These are phyloP conservation scores for Rhexocercosporidium sp. DNA, from an alignment of 2,329 filamentous ascomycete species.

Conservation along the genomic window DNA sequence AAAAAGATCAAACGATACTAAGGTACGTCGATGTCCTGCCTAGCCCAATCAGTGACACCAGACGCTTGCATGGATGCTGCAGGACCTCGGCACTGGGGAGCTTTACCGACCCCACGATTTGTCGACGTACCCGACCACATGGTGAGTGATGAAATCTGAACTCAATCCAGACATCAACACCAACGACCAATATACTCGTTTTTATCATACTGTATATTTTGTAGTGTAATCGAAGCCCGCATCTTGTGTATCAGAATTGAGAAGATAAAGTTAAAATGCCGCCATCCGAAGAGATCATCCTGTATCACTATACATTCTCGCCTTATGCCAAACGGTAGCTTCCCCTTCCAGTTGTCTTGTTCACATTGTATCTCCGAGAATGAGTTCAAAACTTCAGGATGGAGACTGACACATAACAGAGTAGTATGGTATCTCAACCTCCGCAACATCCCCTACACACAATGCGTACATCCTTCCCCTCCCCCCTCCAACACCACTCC, in stretches of 20 bases:
- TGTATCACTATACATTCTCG: constrained; percentile 71
- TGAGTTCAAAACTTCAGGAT: too few relatives aligned
- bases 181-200: background rate
- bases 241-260: background rate
- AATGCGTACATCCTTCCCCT: constrained; percentile 61
- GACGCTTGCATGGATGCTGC: constrained; percentile 2
- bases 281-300: constrained; percentile 44
- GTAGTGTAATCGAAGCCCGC: background rate
- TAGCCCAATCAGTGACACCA: background rate
- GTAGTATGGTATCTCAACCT: constrained; percentile 72
- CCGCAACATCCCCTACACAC: constrained; percentile 66
- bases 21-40: background rate
- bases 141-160: background rate
- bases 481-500: background rate
- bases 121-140: background rate
- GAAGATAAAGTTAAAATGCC: background rate
- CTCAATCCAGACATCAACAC: background rate
- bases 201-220: background rate
- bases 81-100: constrained; percentile 9
- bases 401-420: constrained; percentile 20
- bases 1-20: background rate
- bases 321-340: constrained; percentile 62
- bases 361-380: background rate
- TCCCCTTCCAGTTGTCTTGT: background rate
- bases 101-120: constrained; percentile 7